Evolutionary conservation across 441 rosid genomes (phyloP).

Genomic region (Brassica balearica): DNA sequence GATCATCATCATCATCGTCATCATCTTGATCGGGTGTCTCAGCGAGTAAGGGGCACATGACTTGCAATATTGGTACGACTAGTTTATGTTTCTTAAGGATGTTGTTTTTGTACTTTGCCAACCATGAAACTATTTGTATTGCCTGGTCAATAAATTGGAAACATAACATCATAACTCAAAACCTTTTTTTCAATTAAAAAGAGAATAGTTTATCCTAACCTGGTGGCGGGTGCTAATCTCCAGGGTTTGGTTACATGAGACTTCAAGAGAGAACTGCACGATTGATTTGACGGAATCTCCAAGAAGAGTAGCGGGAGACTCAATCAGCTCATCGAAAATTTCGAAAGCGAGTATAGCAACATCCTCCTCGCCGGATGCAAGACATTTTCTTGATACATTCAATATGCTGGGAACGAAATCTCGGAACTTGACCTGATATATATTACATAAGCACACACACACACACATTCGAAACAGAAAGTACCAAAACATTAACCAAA

Average conservation of each 20-base stretch:
- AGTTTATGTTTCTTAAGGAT: constrained; percentile 91
- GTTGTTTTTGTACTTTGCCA: constrained; percentile 90
- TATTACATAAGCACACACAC: constrained; percentile 25
- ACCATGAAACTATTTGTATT: constrained; percentile 99
- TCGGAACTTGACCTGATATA: constrained; percentile 89
- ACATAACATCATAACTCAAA: constrained; percentile 24
- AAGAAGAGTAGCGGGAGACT: constrained; percentile 99
- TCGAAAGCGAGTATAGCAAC: constrained; percentile 98
- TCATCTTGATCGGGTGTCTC: constrained; percentile 69
- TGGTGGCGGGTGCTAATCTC: constrained; percentile 93
- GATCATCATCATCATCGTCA: constrained; percentile 98
- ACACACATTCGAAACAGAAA: neutral
- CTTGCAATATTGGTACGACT: constrained; percentile 89
- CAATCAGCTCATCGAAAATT: constrained; percentile 98
- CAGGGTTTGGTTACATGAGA: constrained; percentile 86
- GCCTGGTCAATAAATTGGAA: constrained; percentile 63
- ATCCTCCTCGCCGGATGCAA: constrained; percentile 95
- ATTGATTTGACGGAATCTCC: constrained; percentile 97
- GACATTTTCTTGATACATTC: constrained; percentile 94
- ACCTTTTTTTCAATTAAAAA: neutral
- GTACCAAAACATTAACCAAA: neutral
- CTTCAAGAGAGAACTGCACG: constrained; percentile 97
- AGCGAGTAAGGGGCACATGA: constrained; percentile 97
- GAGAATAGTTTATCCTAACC: constrained; percentile 49
- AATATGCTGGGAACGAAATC: constrained; percentile 98